Evolutionary conservation across 768 basidiomycete species (phyloP), one percentile per base, ranked within the genome.

Genomic region (Suillus hirtellus): DNA sequence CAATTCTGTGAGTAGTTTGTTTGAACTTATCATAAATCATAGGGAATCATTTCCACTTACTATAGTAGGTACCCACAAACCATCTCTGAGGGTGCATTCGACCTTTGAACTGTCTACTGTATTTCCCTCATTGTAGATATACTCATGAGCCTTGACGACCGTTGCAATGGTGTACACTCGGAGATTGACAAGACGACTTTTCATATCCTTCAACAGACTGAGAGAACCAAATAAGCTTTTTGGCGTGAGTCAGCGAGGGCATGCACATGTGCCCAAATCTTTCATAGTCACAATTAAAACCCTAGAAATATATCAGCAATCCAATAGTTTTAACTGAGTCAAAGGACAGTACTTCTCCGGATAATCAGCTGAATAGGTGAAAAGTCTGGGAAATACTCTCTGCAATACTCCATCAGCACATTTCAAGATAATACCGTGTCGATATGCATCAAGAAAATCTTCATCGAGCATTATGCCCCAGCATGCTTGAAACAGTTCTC

Each of bases 281-380:
- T 31, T 31, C 31, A 2, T n/a, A 15, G 21, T 60, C 64, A 2
- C 11, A 61, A 43, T 40, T 31, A 70, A 50, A 1, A 65, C 60
- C 62, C 69, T 70, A 52, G 21, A 15, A 27, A 40, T 64, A 54
- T 67, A 68, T 72, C 1, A 70, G 60, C 14, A 19, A 42, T 38
- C 37, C 12, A 12, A 38, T 9, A 38, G 37, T 38, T 11, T 38
- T 38, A 11, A 38, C 12, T 4, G 12, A 38, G 37, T 11, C 19
- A 8, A 14, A 3, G 3, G 21, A 34, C 37, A 31, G 31, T 37
- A 70, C 69, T 69, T 69, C 46, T 70, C 69, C 1, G 64, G 66
- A 61, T 70, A 70, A 58, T 70, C 69, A 15, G 66, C 63, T 5
- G 64, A 67, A 44, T 69, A 67, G 2, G 74, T 71, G 34, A 70